phyloP scores from a whole-genome alignment of 2,329 filamentous ascomycete genomes.

The Escovopsis weberi region DNA sequence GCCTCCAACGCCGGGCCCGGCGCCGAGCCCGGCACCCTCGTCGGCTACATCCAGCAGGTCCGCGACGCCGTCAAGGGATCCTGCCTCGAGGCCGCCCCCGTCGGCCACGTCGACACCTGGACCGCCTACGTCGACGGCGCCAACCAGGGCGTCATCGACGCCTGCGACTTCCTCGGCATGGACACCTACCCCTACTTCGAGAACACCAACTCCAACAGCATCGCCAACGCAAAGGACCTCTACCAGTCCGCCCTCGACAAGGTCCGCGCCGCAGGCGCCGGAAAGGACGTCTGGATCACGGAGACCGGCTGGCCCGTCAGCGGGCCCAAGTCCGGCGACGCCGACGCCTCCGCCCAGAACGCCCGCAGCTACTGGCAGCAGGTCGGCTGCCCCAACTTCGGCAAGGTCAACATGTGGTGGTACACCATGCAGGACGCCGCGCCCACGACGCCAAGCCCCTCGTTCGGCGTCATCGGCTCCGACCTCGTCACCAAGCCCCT shows the following conservation, averaged over 20 bases:
- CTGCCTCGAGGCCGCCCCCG: conserved; percentile 35
- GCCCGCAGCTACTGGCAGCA: conserved; percentile 70
- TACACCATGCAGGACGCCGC: conserved; percentile 58
- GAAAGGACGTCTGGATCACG: conserved; percentile 71
- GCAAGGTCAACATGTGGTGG: conserved; percentile 56
- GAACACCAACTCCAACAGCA: conserved; percentile 48
- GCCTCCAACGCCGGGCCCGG: conserved; percentile 48
- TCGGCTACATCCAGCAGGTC: conserved; percentile 56
- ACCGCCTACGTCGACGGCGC: conserved; percentile 59
- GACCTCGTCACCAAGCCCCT: conserved; percentile 38
- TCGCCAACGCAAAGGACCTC: conserved; percentile 47
- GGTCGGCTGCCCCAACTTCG: conserved; percentile 59
- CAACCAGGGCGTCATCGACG: conserved; percentile 55
- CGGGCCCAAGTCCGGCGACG: conserved; percentile 47
- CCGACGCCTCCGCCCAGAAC: conserved; percentile 48
- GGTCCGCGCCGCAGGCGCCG: conserved; percentile 42
- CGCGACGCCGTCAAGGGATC: conserved; percentile 50
- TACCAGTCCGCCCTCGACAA: conserved; percentile 53
- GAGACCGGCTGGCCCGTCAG: conserved; percentile 79
- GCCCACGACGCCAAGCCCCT: conserved; percentile 45
- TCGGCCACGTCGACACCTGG: conserved; percentile 89
- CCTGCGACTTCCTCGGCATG: conserved; percentile 66
- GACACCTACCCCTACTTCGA: conserved; percentile 83
- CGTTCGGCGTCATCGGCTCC: conserved; percentile 54
- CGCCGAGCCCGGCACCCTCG: conserved; percentile 44